phyloP scores from a whole-genome alignment of 1,284 basidiomycete species.

The Boletus mariae region DNA sequence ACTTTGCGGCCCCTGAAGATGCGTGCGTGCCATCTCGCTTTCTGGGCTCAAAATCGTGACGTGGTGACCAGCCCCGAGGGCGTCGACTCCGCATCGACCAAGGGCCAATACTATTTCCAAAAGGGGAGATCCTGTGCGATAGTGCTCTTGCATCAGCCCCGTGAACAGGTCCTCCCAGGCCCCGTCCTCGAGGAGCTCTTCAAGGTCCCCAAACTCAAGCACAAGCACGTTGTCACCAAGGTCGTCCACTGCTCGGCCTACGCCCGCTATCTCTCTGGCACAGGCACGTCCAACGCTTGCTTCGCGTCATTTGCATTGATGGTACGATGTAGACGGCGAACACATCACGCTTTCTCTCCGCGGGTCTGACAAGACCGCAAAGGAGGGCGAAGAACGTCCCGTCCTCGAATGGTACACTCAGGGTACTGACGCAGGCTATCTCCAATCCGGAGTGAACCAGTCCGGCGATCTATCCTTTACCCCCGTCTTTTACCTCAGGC shows the following conservation, averaged over 20 bases:
- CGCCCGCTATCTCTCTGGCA: slow-evolving; percentile 14
- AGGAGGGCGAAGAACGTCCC: background rate
- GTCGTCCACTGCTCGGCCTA: slow-evolving; percentile 15
- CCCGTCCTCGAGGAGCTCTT: slow-evolving; percentile 12
- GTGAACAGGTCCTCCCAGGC: slow-evolving; percentile 14
- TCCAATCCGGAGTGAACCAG: slow-evolving; percentile 2
- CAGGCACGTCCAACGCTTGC: background rate
- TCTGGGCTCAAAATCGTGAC: background rate
- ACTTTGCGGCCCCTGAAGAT: slow-evolving; percentile 6
- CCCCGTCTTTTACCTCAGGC: slow-evolving; percentile 7
- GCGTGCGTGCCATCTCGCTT: slow-evolving; percentile 4
- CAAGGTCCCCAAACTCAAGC: slow-evolving; percentile 16
- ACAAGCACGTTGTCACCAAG: slow-evolving; percentile 9
- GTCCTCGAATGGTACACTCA: slow-evolving; percentile 3
- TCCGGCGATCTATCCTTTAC: slow-evolving; percentile 1
- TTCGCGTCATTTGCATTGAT: background rate
- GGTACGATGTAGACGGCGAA: background rate
- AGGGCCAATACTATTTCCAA: slow-evolving; percentile 16
- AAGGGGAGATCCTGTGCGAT: slow-evolving; percentile 9
- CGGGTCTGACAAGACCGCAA: slow-evolving; percentile 1
- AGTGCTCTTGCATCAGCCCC: slow-evolving; percentile 13
- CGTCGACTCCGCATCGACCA: slow-evolving; percentile 7
- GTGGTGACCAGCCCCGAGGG: background rate
- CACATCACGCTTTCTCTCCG: background rate
- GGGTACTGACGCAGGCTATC: background rate